Percentiles rank a stretch among this genome's conserved stretches.
Conservation (phyloP, 1,284 basidiomycete species). For the Dichomitus squalens region DNA sequence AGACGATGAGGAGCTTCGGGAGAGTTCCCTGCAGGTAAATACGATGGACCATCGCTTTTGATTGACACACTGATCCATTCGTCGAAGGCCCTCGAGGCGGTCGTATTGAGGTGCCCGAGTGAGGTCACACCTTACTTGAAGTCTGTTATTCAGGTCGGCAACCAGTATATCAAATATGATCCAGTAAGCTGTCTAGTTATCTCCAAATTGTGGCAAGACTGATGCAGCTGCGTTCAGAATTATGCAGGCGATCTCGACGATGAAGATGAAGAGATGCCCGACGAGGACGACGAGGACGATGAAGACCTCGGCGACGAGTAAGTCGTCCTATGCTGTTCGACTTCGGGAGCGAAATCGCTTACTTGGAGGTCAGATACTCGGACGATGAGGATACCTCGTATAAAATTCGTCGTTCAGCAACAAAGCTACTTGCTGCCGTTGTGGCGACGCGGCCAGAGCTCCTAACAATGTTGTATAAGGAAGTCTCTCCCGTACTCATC, state of each 20-base stretch:
- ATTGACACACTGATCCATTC: slow-evolving; percentile 12
- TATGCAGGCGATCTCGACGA: slow-evolving; percentile 81
- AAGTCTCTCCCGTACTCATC: slow-evolving; percentile 86
- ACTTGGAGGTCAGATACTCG: slow-evolving; percentile 66
- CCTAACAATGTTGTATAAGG: slow-evolving; percentile 77
- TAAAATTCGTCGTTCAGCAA: slow-evolving; percentile 93
- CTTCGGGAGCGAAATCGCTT: neutral
- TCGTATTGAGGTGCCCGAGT: slow-evolving; percentile 81
- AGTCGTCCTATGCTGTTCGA: slow-evolving; percentile 21
- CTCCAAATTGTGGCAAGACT: neutral
- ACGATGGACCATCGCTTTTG: neutral
- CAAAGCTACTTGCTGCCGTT: slow-evolving; percentile 85
- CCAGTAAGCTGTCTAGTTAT: slow-evolving; percentile 60
- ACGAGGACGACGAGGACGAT: slow-evolving; percentile 79
- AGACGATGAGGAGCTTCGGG: slow-evolving; percentile 82
- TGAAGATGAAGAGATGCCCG: slow-evolving; percentile 84
- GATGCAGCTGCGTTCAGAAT: slow-evolving; percentile 54
- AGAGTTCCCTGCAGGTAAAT: slow-evolving; percentile 71
- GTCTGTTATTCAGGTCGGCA: slow-evolving; percentile 69
- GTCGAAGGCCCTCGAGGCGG: slow-evolving; percentile 76
- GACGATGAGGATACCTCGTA: slow-evolving; percentile 99
- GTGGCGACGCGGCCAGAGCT: slow-evolving; percentile 90
- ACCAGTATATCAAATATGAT: slow-evolving; percentile 88
- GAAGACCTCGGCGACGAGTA: slow-evolving; percentile 80
- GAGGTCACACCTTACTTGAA: slow-evolving; percentile 79